Evolutionary conservation across 495 filamentous ascomycete species (phyloP).

Genomic region (Cetradonia linearis): DNA sequence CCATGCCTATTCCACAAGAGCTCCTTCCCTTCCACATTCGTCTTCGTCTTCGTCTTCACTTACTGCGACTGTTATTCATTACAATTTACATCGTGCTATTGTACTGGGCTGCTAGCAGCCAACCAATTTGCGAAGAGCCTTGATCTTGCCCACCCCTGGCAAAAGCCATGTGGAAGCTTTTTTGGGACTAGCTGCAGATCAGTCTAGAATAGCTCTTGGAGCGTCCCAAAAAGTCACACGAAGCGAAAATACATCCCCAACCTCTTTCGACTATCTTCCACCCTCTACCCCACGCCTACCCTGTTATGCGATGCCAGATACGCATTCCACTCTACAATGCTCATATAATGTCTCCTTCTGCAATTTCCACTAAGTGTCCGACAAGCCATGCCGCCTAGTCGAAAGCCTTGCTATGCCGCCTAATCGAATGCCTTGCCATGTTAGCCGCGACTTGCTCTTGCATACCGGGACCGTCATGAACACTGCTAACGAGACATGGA

Average conservation of each 20-base stretch:
- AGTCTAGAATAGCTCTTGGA: slow-evolving; percentile 10
- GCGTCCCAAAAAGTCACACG: slow-evolving; percentile 9
- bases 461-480: background rate
- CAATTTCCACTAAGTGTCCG: background rate
- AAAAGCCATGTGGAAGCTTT: background rate
- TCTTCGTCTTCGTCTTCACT: background rate
- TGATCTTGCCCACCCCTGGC: background rate
- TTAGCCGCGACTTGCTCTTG: background rate
- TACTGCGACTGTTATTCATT: background rate
- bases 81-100: background rate
- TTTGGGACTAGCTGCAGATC: slow-evolving; percentile 8
- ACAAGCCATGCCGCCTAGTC: background rate
- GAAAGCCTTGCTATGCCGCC: background rate
- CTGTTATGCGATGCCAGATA: background rate
- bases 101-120: slow-evolving; percentile 10
- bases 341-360: background rate
- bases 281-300: background rate
- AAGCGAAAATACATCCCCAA: slow-evolving; percentile 1
- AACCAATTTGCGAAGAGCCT: background rate
- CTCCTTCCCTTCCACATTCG: background rate
- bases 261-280: background rate
- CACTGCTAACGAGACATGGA: slow-evolving; percentile 14
- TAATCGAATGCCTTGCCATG: background rate
- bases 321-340: background rate
- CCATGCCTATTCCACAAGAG: background rate